Conservation (phyloP, 306 rosid species). For the Geum urbanum region DNA sequence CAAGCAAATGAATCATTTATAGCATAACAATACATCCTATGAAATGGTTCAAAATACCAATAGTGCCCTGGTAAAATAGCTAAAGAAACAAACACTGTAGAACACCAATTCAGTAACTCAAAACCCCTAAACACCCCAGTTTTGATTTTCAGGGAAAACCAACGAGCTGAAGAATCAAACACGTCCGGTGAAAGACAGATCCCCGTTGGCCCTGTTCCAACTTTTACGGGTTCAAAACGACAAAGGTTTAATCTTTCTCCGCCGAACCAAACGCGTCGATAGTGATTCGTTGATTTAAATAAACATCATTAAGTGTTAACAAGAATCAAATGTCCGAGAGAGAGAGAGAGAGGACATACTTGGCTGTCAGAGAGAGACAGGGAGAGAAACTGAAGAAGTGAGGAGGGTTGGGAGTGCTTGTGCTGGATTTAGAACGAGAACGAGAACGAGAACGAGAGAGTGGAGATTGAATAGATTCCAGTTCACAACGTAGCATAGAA, state of each 20-base stretch:
- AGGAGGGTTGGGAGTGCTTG: background rate
- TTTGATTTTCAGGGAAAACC: background rate
- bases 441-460: background rate
- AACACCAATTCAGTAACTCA: background rate
- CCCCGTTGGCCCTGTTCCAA: conserved; percentile 5
- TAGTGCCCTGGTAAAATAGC: background rate
- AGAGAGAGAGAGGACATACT: conserved; percentile 16
- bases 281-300: background rate
- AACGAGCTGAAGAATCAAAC: conserved; percentile 9
- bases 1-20: background rate
- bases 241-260: conserved; percentile 1
- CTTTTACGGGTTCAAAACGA: background rate
- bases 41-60: background rate
- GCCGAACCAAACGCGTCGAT: conserved; percentile 5
- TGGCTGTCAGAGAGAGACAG: conserved; percentile 29
- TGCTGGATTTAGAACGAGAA: background rate
- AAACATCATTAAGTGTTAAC: background rate
- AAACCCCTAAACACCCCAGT: conserved; percentile 25
- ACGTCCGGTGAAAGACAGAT: background rate
- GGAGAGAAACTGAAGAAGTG: conserved; percentile 5
- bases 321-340: background rate
- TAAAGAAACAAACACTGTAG: background rate
- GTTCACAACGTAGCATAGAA: background rate
- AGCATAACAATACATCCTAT: background rate
- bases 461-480: background rate